Base-by-base conservation (phyloP, 768 basidiomycete genomes). In the Gloeopeniophorella convolvens region DNA sequence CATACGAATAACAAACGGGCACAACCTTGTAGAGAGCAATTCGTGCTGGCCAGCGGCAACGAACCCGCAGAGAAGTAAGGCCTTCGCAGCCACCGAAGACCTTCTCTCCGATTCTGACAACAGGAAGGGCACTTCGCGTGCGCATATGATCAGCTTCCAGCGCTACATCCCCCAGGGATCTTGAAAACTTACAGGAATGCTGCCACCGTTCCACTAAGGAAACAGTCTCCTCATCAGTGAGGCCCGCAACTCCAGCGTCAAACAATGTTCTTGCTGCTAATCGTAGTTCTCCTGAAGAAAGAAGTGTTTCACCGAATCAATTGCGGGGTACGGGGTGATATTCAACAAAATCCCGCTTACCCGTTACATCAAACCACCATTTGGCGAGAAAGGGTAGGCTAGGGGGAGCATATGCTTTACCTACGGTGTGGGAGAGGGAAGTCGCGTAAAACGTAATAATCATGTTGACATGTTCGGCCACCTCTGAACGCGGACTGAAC, bases 401-500 rank as follows among this genome's bases (percentile, higher is more conserved):
- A 0, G 94, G 87, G 5, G 78, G 64, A 45, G 79, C 72, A 60
- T 82, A 94, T 2, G 64, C 61, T 0, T 70, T 59, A 1, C 89
- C 89, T 11, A 89, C 74, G 7, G 68, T 68, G 15, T 76, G 69
- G 1, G 77, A 73, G 24, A 97, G 70, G 2, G 87, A 83, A 0
- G 83, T 77, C 0, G 84, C 75, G 64, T 92, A 96, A 63, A 89
- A 95, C 0, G 84, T 75, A 53, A 87, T 83, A 18, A 89, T 79
- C 1, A 84, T 82, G 54, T 78, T 83, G 13, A 84, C 83, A 24
- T 73, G 73, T 44, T 83, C 80, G 44, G 82, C 75, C 4, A 81
- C 70, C 32, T 88, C 91, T 91, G 21, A 50, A 32, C 24, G 44
- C 8, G 9, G 12, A 8, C 34, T 32, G 37, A 54, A 57, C 30